Evolutionary conservation across 2,329 filamentous ascomycete species (phyloP), one percentile per base, ranked within the genome.

Genomic region (Fusarium musae): DNA sequence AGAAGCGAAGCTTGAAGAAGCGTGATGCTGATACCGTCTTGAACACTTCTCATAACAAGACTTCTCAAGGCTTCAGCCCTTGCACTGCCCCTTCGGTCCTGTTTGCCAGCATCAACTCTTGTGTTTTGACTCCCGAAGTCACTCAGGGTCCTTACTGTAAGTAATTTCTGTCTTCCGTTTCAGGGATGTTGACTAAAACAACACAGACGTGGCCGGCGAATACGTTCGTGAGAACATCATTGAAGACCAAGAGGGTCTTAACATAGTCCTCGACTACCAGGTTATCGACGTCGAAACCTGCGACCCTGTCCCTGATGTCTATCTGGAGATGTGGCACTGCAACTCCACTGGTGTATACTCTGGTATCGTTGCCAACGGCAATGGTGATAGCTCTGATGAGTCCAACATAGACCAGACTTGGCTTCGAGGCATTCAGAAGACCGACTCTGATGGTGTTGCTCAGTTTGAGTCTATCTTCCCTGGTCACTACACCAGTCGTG

Each of bases 81-180:
- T 70, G 79, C 34, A 81, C 81, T 4, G 73, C 78, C 15, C 71
- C 80, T 11, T 73, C 75, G 52, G 78, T 72, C 65, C 77, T 85
- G 13, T 86, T 86, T 66, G 77, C 81, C 6, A 79, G 80, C 28
- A 82, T 82, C 56, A 80, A 79, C 34, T 82, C 84, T 21, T 89
- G 87, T 60, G 80, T 87, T 16, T 79, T 88, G 32, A 84, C 82
- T 7, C 85, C 86, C 0, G 87, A 88, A 72, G 84, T 85, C 16
- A 88, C 85, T 6, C 81, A 87, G 74, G 87, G 87, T 4, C 87
- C 87, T 72, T 76, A 84, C 80, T 75, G 85, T 81, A 77, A 52
- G 56, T n/a, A 37, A 11, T 11, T 3, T 5, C 9, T 5, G 13
- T 16, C 28, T n/a, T 12, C 1, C 44, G 12, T 6, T 36, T 23